phyloP scores from a whole-genome alignment of 345 rosid species.

The Gossypium longicalyx region DNA sequence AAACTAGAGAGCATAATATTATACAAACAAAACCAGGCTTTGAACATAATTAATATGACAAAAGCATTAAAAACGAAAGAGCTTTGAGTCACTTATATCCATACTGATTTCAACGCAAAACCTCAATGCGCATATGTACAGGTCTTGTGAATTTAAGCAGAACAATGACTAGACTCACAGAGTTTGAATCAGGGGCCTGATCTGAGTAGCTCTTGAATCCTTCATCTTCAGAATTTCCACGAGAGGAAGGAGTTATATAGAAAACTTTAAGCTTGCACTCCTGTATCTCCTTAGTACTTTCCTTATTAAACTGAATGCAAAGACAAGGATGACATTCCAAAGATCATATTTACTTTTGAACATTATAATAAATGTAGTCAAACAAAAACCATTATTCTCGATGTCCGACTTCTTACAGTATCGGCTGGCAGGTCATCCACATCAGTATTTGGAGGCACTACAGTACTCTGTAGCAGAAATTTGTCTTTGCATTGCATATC shows the following conservation, averaged over 20 bases:
- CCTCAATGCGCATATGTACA: background rate
- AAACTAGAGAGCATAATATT: background rate
- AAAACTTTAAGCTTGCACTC: conserved; percentile 88
- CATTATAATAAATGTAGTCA: background rate
- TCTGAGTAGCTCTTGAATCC: conserved; percentile 35
- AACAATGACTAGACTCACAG: conserved; percentile 46
- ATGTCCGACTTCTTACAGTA: conserved; percentile 51
- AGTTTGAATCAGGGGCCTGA: conserved; percentile 45
- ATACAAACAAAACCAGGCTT: conserved; percentile 4
- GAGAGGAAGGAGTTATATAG: conserved; percentile 43
- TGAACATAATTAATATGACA: background rate
- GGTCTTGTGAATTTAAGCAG: background rate
- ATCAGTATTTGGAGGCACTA: conserved; percentile 69
- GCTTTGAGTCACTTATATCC: background rate
- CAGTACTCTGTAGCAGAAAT: conserved; percentile 88
- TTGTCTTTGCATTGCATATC: conserved; percentile 98
- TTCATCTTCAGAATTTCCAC: conserved; percentile 54
- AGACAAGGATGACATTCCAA: conserved; percentile 15
- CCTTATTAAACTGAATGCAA: conserved; percentile 65
- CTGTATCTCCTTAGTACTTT: conserved; percentile 58
- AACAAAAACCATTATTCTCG: background rate
- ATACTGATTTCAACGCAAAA: background rate
- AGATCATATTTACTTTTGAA: background rate
- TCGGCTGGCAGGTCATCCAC: conserved; percentile 86
- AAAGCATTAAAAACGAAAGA: background rate